These are phyloP conservation scores for Fistulinella prunicolor DNA, from an alignment of 768 basidiomycete species.

Conservation along the genomic window DNA sequence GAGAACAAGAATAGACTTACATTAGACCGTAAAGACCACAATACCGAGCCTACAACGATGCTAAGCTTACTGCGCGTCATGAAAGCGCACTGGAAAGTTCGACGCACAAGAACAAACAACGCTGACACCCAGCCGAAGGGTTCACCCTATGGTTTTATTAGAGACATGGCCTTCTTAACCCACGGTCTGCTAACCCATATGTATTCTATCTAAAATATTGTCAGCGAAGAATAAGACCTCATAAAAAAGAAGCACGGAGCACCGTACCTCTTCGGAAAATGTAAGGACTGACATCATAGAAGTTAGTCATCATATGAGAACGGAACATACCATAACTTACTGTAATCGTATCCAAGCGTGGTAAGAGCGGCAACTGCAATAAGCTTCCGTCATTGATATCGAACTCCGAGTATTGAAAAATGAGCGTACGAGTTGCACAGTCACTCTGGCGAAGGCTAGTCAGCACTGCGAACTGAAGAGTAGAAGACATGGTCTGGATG, in stretches of 20 bases:
- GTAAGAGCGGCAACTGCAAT: neutral
- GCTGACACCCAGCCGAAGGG: neutral
- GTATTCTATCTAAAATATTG: neutral
- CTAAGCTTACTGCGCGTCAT: neutral
- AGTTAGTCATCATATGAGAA: neutral
- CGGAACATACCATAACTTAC: neutral
- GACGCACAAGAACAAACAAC: neutral
- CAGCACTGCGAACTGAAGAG: too few relatives aligned
- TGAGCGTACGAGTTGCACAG: too few relatives aligned
- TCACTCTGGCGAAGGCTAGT: too few relatives aligned
- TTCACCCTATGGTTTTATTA: neutral
- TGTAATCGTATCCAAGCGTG: neutral
- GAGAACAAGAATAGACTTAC: neutral
- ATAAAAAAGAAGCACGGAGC: neutral
- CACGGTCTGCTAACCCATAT: neutral
- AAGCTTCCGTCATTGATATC: too few relatives aligned
- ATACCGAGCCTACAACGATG: conserved; percentile 1
- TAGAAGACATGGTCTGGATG: too few relatives aligned
- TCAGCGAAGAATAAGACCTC: neutral
- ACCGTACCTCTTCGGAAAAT: neutral
- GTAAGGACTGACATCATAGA: neutral
- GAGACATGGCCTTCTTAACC: neutral
- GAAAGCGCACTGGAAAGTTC: neutral
- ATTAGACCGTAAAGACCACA: neutral
- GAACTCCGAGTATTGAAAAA: too few relatives aligned